Evolutionary conservation across 1,284 basidiomycete species (phyloP).

Genomic region (Cutaneotrichosporon curvatum): DNA sequence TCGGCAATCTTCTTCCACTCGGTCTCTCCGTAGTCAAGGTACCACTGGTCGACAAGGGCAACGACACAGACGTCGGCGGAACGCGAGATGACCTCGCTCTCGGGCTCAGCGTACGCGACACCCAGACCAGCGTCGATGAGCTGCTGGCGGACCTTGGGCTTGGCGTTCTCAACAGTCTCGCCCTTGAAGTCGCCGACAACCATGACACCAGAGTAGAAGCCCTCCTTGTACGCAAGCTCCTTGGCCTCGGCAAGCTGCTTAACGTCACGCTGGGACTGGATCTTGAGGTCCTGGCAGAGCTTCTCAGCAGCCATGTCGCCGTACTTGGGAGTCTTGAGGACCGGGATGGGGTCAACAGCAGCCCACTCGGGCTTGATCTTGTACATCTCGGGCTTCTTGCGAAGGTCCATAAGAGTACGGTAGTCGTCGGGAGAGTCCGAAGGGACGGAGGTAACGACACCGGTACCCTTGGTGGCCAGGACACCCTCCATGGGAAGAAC

Average conservation of each 20-base stretch:
- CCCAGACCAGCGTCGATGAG: constrained; percentile 76
- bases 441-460: constrained; percentile 96
- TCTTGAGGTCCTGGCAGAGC: constrained; percentile 83
- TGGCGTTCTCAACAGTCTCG: constrained; percentile 78
- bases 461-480: constrained; percentile 92
- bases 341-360: constrained; percentile 75
- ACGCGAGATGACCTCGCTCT: constrained; percentile 81
- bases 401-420: constrained; percentile 80
- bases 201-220: constrained; percentile 93
- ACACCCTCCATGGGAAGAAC: constrained; percentile 98
- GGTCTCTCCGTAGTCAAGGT: constrained; percentile 92
- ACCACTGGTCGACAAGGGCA: constrained; percentile 98
- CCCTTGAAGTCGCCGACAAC: constrained; percentile 82
- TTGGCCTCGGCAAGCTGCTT: constrained; percentile 94
- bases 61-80: constrained; percentile 95
- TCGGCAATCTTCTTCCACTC: constrained; percentile 80
- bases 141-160: constrained; percentile 74
- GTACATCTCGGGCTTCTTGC: constrained; percentile 97
- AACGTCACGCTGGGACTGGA: constrained; percentile 89
- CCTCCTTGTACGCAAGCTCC: constrained; percentile 97
- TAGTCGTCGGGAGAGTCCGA: constrained; percentile 99
- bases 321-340: constrained; percentile 81
- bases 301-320: constrained; percentile 87
- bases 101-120: constrained; percentile 91
- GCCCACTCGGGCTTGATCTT: constrained; percentile 89